Evolutionary conservation across 208 protist genomes (phyloP), one percentile per base, ranked within the genome.

Genomic region (Leishmania guyanensis): DNA sequence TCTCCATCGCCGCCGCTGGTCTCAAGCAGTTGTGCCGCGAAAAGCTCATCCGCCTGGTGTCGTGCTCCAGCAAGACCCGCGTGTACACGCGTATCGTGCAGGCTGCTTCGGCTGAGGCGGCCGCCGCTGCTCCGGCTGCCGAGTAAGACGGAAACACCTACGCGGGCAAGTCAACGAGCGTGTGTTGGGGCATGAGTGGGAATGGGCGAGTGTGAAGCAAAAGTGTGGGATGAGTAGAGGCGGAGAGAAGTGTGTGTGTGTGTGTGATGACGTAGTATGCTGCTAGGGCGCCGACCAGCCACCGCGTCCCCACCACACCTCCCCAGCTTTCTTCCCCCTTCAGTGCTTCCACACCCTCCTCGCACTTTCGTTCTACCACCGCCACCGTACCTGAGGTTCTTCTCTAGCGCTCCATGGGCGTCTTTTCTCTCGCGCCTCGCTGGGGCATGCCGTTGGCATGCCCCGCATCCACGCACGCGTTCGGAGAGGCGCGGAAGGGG

Each of bases 11-110:
- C 86, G 89, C 84, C 77, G 87, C 87, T 39, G 94, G 91, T 39
- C 91, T 98, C 72, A 96, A 97, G 91, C 89, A 97, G 86, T 86
- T 98, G 64, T 94, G 93, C 91, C 89, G 84, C 64, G 86, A 98
- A 86, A 90, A 90, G 82, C 86, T 89, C 74, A 97, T 98, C 75
- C 86, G 88, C 56, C 89, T 95, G 46, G 91, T 97, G 56, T 89
- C 89, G 33, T 93, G 88, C 87, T 90, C 90, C 84, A 93, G 84
- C 88, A 97, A 94, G 85, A 73, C 87, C 72, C 90, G 92, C 77
- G 82, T 98, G 75, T 98, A 97, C 95, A 94, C 87, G 71, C 90
- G 91, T 75, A 88, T 89, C 75, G 89, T 88, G 29, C 88, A 92
- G 80, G 72, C 78, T 12, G 80, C 80, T 16, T 71, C 80, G 72